Evolutionary conservation across 331 rosid species (phyloP).

Genomic region (Spiraea crenata): DNA sequence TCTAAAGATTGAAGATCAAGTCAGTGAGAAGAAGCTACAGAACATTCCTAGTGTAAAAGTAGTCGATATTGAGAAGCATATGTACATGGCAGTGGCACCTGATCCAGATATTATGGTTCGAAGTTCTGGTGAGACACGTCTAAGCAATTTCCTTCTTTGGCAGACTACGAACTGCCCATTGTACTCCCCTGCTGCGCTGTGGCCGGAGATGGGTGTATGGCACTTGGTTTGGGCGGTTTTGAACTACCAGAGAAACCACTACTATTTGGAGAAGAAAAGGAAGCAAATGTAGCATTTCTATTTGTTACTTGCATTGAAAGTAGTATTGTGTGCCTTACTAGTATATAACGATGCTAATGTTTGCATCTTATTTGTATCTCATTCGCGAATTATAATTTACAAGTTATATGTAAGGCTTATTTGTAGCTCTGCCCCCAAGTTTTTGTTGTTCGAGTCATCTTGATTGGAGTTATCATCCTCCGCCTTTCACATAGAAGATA

Average conservation of each 20-base stretch:
- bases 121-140: conserved; percentile 51
- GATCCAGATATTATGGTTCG: conserved; percentile 50
- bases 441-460: not conserved
- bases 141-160: conserved; percentile 67
- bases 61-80: conserved; percentile 47
- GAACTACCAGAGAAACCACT: conserved; percentile 45
- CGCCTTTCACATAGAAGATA: too few species aligned
- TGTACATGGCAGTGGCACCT: conserved; percentile 44
- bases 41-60: conserved; percentile 23
- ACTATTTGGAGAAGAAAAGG: conserved; percentile 52
- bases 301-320: too few species aligned
- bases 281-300: conserved; percentile 24
- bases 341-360: too few species aligned
- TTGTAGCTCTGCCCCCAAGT: not conserved
- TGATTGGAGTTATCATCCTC: not conserved
- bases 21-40: conserved; percentile 26
- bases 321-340: too few species aligned
- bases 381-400: not conserved
- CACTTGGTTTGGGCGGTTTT: conserved; percentile 51
- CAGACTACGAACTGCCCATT: conserved; percentile 39
- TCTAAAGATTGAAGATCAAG: conserved; percentile 25
- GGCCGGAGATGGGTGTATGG: conserved; percentile 60
- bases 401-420: not conserved
- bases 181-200: conserved; percentile 43
- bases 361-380: too few species aligned